Percentiles rank a stretch among this genome's conserved stretches.
These are phyloP conservation scores for Liriodendron chinense DNA, from an alignment of 164 flowering plant genomes.

Conservation along the genomic window DNA sequence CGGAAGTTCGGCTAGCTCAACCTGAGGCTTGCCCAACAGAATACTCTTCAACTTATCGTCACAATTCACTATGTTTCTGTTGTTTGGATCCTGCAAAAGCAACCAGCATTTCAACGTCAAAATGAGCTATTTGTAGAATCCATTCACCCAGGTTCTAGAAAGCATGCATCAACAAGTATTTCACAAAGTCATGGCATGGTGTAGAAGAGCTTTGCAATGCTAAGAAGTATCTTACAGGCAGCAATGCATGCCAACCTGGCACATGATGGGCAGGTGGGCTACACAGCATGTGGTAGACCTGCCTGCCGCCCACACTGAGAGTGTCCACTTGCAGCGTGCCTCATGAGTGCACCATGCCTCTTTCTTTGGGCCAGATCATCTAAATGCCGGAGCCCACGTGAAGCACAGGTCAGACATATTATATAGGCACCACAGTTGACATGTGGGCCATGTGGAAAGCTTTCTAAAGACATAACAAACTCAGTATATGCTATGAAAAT, in stretches of 20 bases:
- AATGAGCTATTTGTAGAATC: neutral
- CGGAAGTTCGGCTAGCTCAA: conserved; percentile 90
- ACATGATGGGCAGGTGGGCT: neutral
- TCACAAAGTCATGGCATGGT: neutral
- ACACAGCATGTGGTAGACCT: neutral
- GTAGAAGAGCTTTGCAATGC: neutral
- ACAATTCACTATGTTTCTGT: conserved; percentile 84
- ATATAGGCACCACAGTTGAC: too few species aligned
- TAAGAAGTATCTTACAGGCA: neutral
- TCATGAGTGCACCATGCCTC: too few species aligned
- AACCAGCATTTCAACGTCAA: conserved; percentile 2
- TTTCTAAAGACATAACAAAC: too few species aligned
- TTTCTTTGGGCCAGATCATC: too few species aligned
- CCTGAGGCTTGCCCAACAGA: conserved; percentile 65
- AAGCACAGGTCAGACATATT: too few species aligned
- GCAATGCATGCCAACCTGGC: neutral
- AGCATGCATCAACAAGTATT: neutral
- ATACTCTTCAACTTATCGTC: conserved; percentile 81
- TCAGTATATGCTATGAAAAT: too few species aligned
- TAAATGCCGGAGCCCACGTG: too few species aligned
- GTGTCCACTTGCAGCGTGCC: too few species aligned
- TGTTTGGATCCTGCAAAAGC: conserved; percentile 66
- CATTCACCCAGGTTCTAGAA: neutral
- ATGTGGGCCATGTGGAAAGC: too few species aligned
- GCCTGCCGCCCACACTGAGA: too few species aligned